Evolutionary conservation across 1,284 basidiomycete species (phyloP).

Genomic region (Phellopilus nigrolimitatus): DNA sequence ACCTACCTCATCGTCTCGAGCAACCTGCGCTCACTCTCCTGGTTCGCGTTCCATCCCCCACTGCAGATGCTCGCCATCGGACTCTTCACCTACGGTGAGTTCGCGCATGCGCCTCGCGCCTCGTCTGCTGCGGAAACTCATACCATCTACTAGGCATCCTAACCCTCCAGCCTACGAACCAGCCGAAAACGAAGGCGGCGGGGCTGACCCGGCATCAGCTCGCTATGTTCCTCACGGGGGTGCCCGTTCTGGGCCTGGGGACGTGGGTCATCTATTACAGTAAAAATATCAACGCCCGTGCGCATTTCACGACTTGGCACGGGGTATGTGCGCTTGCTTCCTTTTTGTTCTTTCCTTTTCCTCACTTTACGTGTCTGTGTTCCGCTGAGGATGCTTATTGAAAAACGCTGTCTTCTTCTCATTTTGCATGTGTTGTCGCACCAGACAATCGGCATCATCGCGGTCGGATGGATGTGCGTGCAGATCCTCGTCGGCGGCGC

Average conservation of each 20-base stretch:
- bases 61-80: conserved; percentile 53
- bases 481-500: conserved; percentile 56
- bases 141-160: conserved; percentile 46
- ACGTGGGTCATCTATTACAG: conserved; percentile 49
- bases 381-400: background rate
- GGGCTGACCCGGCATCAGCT: conserved; percentile 62
- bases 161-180: conserved; percentile 70
- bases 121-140: background rate
- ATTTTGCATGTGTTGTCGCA: conserved; percentile 6
- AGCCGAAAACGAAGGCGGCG: conserved; percentile 58
- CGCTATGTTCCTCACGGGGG: conserved; percentile 46
- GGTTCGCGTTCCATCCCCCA: conserved; percentile 63
- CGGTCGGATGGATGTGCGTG: conserved; percentile 47
- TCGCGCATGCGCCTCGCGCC: no score
- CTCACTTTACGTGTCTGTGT: background rate
- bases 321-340: conserved; percentile 51
- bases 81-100: conserved; percentile 54
- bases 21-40: conserved; percentile 43
- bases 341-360: background rate
- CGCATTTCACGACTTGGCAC: conserved; percentile 66
- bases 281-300: conserved; percentile 41
- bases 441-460: conserved; percentile 53
- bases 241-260: conserved; percentile 52
- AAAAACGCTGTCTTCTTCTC: no score
- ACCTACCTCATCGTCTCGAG: conserved; percentile 38